Percentiles rank a stretch among this genome's conserved stretches.
Evolutionary conservation across 306 rosid species (phyloP).

Genomic region (Senna siamea): DNA sequence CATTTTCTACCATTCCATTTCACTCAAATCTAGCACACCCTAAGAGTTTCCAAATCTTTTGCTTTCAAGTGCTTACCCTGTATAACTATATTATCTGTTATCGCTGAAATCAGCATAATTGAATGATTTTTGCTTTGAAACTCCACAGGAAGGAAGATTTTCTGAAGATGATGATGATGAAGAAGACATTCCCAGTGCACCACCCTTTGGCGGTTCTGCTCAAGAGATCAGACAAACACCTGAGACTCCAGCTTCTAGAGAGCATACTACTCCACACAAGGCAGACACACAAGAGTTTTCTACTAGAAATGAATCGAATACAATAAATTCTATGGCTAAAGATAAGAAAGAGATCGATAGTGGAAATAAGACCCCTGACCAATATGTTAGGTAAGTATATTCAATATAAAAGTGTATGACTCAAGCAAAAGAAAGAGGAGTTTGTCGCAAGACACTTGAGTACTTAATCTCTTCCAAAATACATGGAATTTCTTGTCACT

Average conservation of each 20-base stretch:
- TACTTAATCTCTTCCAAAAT: constrained; percentile 17
- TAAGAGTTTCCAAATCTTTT: constrained; percentile 25
- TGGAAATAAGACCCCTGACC: constrained; percentile 50
- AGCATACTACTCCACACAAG: constrained; percentile 35
- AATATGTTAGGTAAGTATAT: constrained; percentile 66
- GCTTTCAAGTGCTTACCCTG: constrained; percentile 22
- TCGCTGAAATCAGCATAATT: constrained; percentile 36
- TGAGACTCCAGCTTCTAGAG: constrained; percentile 49
- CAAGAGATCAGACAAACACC: constrained; percentile 63
- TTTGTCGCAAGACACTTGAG: neutral
- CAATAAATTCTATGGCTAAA: constrained; percentile 37
- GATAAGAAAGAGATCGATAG: constrained; percentile 44
- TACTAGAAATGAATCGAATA: constrained; percentile 3
- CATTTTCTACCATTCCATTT: no score
- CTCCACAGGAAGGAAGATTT: constrained; percentile 53
- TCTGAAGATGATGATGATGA: constrained; percentile 77
- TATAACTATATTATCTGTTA: constrained; percentile 5
- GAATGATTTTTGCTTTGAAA: constrained; percentile 51
- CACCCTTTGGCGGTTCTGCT: constrained; percentile 67
- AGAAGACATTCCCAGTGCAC: constrained; percentile 80
- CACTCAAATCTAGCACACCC: neutral
- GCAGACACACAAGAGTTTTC: constrained; percentile 41
- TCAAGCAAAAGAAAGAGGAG: neutral
- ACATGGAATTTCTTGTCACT: neutral
- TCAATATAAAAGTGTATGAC: constrained; percentile 7